Evolutionary conservation across 1,139 yeast species (phyloP), one percentile per base, ranked within the genome.

Genomic region (Kodamaea suecica): DNA sequence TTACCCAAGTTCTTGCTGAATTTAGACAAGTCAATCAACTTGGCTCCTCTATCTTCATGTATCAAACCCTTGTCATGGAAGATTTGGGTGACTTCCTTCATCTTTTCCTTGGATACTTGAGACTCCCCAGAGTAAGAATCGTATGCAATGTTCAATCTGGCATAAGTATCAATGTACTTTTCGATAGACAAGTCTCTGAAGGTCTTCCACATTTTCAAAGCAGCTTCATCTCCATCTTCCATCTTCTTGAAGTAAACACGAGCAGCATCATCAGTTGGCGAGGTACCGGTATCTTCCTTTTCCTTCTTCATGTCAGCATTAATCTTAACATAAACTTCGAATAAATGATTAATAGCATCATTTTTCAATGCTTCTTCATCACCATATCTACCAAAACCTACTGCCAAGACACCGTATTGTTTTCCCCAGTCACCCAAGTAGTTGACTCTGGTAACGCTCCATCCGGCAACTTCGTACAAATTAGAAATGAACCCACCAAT

Each of bases 381-480:
- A 35, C 99, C 99, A 55, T 84, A 92, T 54, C 76, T 78, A 39
- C 78, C 77, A 59, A 84, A 92, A 34, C 97, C 99, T 46, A 94
- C 83, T 21, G 98, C 98, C 48, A 92, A 74, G 35, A 90, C 68
- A 62, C 98, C 99, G 56, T 92, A 92, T 69, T 92, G 99, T 65
- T 94, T 92, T 39, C 99, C 99, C 98, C 98, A 92, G 66, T 92
- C 99, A 56, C 99, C 99, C 49, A 92, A 73, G 65, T 94, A 92
- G 67, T 92, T 92, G 68, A 92, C 73, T 67, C 97, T 80, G 47
- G 76, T 67, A 29, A 94, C 98, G 12, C 86, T 78, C 84, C 92
- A 92, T 28, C 97, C 97, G 40, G 83, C 70, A 49, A 80, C 80
- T 63, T 90, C 96, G 57, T 92, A 87, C 59, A 92, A 73, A 62